These are phyloP conservation scores for Grosmannia serpens DNA, from an alignment of 2,329 filamentous ascomycete genomes.

Conservation along the genomic window DNA sequence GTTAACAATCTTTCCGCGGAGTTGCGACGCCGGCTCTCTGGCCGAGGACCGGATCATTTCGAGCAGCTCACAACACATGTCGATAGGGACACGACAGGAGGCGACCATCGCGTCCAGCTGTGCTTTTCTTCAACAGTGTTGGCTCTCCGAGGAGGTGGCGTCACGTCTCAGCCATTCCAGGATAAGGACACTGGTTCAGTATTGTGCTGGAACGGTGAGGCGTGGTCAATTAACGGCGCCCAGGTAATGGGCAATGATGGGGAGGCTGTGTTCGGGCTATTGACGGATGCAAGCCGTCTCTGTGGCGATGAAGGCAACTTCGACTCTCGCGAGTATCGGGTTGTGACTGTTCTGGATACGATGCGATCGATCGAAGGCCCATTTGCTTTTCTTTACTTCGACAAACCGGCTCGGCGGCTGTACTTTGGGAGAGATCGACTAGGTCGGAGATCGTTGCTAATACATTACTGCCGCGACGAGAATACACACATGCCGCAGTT, in stretches of 20 bases:
- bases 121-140: constrained; percentile 75
- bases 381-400: constrained; percentile 80
- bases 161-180: constrained; percentile 63
- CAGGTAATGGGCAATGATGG: constrained; percentile 69
- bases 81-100: constrained; percentile 14
- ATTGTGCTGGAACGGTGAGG: constrained; percentile 96
- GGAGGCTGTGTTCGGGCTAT: constrained; percentile 49
- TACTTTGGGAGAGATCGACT: constrained; percentile 83
- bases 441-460: constrained; percentile 71
- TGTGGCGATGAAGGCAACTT: constrained; percentile 7
- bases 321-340: neutral
- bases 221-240: constrained; percentile 60
- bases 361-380: constrained; percentile 62
- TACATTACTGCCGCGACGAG: constrained; percentile 26
- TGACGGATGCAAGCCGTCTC: constrained; percentile 33
- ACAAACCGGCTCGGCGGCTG: constrained; percentile 47
- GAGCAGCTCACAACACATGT: constrained; percentile 24
- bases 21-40: constrained; percentile 35
- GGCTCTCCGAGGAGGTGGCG: constrained; percentile 65
- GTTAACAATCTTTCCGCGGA: constrained; percentile 19
- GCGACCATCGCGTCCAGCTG: constrained; percentile 28
- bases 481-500: constrained; percentile 28
- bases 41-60: constrained; percentile 48
- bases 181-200: constrained; percentile 46
- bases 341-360: constrained; percentile 24